A percentile compares a stretch with the other conserved stretches of the same genome.
Conservation (phyloP, 2,329 filamentous ascomycete genomes). For the Calonectria pseudoreteaudii region DNA sequence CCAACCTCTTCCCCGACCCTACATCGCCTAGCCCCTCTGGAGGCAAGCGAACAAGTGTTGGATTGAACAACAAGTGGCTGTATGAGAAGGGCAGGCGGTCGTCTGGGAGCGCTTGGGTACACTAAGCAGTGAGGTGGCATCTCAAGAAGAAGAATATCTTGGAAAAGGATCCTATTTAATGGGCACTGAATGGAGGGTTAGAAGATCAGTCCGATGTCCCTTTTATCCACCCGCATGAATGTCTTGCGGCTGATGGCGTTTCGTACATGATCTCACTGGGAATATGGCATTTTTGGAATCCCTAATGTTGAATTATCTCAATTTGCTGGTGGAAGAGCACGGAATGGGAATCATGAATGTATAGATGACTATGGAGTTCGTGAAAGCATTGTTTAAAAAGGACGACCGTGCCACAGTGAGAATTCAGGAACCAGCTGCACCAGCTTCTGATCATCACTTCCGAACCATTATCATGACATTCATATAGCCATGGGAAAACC, state of each 20-base stretch:
- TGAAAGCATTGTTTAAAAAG: background rate
- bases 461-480: background rate
- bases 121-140: constrained; percentile 36
- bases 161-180: constrained; percentile 14
- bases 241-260: constrained; percentile 31
- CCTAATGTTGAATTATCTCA: background rate
- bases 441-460: background rate
- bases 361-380: background rate
- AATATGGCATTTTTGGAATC: constrained; percentile 13
- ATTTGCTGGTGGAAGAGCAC: background rate
- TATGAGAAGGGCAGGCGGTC: constrained; percentile 83
- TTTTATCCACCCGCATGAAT: constrained; percentile 25
- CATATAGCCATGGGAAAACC: background rate
- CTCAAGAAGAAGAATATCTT: constrained; percentile 8
- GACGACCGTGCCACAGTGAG: background rate
- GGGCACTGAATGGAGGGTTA: constrained; percentile 21
- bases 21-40: constrained; percentile 76
- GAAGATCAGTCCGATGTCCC: constrained; percentile 11
- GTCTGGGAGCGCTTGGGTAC: constrained; percentile 57
- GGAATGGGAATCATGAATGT: background rate
- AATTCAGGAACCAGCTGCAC: background rate
- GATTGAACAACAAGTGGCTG: constrained; percentile 92
- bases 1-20: constrained; percentile 67
- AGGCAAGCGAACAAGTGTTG: constrained; percentile 78
- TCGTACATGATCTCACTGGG: constrained; percentile 32